Evolutionary conservation across 2,329 filamentous ascomycete genomes (phyloP).

Genomic region (Colletotrichum sp.): DNA sequence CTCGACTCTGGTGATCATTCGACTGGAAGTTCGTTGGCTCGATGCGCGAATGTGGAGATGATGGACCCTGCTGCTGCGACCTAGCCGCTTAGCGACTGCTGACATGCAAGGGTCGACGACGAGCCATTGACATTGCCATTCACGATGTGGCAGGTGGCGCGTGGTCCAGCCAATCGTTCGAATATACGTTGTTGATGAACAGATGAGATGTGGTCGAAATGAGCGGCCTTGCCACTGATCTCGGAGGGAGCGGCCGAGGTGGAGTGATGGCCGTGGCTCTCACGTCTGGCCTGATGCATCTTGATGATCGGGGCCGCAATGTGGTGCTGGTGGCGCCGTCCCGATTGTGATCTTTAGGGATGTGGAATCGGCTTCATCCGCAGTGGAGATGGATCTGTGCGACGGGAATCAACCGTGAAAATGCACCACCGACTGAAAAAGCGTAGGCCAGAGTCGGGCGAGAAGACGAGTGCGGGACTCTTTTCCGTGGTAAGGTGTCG

Average conservation of each 20-base stretch:
- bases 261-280: neutral
- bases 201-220: neutral
- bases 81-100: constrained; percentile 2
- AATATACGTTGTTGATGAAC: neutral
- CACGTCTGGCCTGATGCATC: neutral
- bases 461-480: neutral
- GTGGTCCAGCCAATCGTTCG: neutral
- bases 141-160: constrained; percentile 4
- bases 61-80: neutral
- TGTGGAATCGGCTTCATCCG: neutral
- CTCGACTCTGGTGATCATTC: neutral
- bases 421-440: neutral
- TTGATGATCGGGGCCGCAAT: neutral
- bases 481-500: neutral
- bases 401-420: neutral
- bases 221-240: constrained; percentile 10
- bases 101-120: constrained; percentile 19
- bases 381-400: neutral
- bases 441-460: neutral
- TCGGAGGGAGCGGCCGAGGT: neutral
- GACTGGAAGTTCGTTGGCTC: neutral
- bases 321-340: neutral
- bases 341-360: neutral
- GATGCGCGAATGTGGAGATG: constrained; percentile 3
- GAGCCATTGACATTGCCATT: neutral